Evolutionary conservation across 306 rosid species (phyloP), one percentile per base, ranked within the genome.

Genomic region (Rosa multiflora): DNA sequence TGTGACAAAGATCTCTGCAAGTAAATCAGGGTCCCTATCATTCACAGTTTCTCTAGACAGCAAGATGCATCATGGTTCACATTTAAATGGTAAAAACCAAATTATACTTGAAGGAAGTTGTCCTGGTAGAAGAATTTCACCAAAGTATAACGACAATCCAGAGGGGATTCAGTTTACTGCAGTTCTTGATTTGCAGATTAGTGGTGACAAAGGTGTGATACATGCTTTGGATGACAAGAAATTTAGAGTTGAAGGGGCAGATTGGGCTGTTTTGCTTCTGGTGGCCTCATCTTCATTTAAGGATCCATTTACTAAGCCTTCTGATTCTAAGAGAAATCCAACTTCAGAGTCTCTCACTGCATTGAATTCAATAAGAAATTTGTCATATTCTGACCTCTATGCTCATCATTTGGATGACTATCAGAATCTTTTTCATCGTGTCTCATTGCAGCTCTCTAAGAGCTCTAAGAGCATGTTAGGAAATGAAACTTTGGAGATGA

Each of bases 341-440:
- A 79, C 92, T 85, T 88, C 87, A 14, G 91, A 91, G 82, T 84
- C 97, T 61, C 88, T 83, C 52, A 78, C 78, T 42, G 77, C 78
- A 79, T 79, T 88, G 86, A 82, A 72, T 80, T 85, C 88, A 42
- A 85, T 81, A 44, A 87, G 88, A 80, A 83, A 37, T 1, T 37
- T 85, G 52, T 78, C 92, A n/a, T 94, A 89, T 83, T 79, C 88
- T 42, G 92, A 89, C 58, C 92, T 92, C 59, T 89, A 87, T 76
- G 87, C 90, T 47, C 92, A 71, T 7, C 97, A 94, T 78, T 77
- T 92, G 85, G 84, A 84, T 77, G 97, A 92, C 84, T 94, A 92
- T 89, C 97, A 92, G 84, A 85, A 76, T 80, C 89, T 94, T 77
- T 94, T 92, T 79, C 89, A 88, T 46, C 97, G 97, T 21, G 97